Evolutionary conservation across 495 filamentous ascomycete genomes (phyloP).

Genomic region (Penicilliopsis zonata): DNA sequence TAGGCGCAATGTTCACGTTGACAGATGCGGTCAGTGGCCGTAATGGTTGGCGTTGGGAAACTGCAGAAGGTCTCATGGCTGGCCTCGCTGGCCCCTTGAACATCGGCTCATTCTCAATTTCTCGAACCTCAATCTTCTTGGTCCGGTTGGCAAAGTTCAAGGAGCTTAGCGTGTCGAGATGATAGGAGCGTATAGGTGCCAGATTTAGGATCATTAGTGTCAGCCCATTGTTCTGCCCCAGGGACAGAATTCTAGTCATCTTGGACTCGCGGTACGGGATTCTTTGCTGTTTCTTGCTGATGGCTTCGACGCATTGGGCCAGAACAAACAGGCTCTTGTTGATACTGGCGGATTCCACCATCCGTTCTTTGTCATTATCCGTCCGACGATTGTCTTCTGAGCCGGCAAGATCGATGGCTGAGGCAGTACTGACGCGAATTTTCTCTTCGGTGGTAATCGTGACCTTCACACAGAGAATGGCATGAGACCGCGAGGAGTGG

Average conservation of each 20-base stretch:
- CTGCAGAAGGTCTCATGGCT: constrained; percentile 25
- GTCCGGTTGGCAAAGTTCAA: constrained; percentile 92
- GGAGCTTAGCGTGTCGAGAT: constrained; percentile 86
- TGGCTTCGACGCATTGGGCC: constrained; percentile 93
- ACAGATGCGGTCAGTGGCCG: constrained; percentile 51
- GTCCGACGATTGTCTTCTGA: constrained; percentile 94
- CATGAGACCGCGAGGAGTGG: constrained; percentile 86
- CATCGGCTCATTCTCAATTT: constrained; percentile 86
- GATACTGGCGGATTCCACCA: constrained; percentile 95
- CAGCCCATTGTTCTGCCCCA: constrained; percentile 91
- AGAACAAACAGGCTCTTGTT: constrained; percentile 96
- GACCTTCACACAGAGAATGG: constrained; percentile 83
- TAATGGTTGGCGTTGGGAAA: constrained; percentile 59
- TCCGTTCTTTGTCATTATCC: constrained; percentile 84
- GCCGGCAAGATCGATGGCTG: constrained; percentile 91
- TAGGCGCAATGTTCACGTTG: constrained; percentile 44
- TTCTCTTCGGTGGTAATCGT: constrained; percentile 60
- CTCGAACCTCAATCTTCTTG: constrained; percentile 91
- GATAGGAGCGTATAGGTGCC: constrained; percentile 74
- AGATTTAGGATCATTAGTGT: constrained; percentile 97
- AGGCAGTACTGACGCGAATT: constrained; percentile 67
- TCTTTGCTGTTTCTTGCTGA: constrained; percentile 62
- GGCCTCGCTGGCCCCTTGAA: constrained; percentile 58
- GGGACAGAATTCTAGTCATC: constrained; percentile 88
- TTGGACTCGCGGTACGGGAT: constrained; percentile 93